Conservation (phyloP, 371 early-diverging fungal genomes). For the Mortierella sp. region DNA sequence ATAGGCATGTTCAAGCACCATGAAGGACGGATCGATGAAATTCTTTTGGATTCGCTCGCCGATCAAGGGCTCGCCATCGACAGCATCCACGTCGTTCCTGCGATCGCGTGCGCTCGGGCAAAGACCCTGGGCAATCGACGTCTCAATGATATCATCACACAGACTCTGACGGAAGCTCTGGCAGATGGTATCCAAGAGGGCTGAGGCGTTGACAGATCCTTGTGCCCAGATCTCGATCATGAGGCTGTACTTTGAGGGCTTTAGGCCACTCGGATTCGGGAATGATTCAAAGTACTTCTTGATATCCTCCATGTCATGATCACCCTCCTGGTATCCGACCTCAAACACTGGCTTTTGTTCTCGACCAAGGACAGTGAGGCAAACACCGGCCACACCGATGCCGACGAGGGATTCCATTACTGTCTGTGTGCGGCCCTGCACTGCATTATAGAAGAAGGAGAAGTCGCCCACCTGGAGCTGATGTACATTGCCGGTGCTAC, state of each 20-base stretch:
- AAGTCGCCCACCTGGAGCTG: constrained; percentile 63
- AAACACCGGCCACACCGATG: constrained; percentile 78
- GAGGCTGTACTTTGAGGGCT: constrained; percentile 57
- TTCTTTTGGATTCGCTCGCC: constrained; percentile 58
- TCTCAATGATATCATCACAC: constrained; percentile 79
- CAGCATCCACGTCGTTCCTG: constrained; percentile 32
- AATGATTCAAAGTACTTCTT: constrained; percentile 40
- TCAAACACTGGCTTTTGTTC: constrained; percentile 56
- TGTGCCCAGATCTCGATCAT: constrained; percentile 79
- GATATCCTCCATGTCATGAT: constrained; percentile 48
- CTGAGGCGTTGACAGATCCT: constrained; percentile 66
- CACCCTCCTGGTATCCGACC: constrained; percentile 43
- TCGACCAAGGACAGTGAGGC: constrained; percentile 68
- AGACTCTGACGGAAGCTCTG: constrained; percentile 68
- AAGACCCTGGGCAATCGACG: constrained; percentile 58
- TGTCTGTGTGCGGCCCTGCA: constrained; percentile 59
- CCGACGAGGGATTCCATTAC: constrained; percentile 75
- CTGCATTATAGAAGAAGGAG: constrained; percentile 71
- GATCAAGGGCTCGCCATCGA: constrained; percentile 54
- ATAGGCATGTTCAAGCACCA: constrained; percentile 61
- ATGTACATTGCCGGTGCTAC: constrained; percentile 10
- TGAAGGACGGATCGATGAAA: constrained; percentile 66
- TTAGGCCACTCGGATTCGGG: constrained; percentile 24
- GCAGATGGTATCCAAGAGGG: constrained; percentile 62
- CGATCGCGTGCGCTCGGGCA: constrained; percentile 48